Evolutionary conservation across 1,139 yeast species (phyloP).

Genomic region (Hansenula sp.): DNA sequence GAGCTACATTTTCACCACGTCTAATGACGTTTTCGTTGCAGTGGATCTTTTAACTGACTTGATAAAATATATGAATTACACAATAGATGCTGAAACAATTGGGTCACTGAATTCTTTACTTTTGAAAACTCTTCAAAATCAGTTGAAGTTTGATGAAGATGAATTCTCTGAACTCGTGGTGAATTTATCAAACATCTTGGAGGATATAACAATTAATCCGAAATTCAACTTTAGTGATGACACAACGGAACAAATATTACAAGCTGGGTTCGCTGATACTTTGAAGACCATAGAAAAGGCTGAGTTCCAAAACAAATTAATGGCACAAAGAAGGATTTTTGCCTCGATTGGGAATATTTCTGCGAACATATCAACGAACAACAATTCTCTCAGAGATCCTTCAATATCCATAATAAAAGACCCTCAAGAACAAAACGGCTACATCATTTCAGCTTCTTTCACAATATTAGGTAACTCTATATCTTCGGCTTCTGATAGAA

Average conservation of each 20-base stretch:
- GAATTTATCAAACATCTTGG: conserved; percentile 14
- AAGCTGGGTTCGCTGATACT: conserved; percentile 6
- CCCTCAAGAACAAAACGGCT: conserved; percentile 15
- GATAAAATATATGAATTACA: conserved; percentile 5
- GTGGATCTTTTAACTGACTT: conserved; percentile 18
- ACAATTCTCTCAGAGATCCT: conserved; percentile 6
- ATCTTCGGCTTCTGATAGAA: conserved; percentile 14
- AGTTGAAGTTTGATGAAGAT: conserved; percentile 17
- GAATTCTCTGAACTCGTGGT: conserved; percentile 17
- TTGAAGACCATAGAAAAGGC: conserved; percentile 5
- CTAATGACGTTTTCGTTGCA: conserved; percentile 11
- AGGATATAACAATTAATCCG: conserved; percentile 15
- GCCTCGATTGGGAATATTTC: conserved; percentile 23
- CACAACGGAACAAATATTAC: conserved; percentile 11
- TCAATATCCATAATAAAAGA: conserved; percentile 1
- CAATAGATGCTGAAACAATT: conserved; percentile 6
- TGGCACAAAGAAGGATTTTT: conserved; percentile 17
- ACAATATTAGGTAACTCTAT: conserved; percentile 25
- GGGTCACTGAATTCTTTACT: conserved; percentile 9
- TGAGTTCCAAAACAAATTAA: conserved; percentile 17
- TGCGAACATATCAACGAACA: conserved; percentile 16
- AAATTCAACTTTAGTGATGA: conserved; percentile 11
- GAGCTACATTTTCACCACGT: conserved; percentile 5
- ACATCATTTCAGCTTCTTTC: conserved; percentile 18
- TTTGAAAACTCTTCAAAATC: not conserved